Evolutionary conservation across 371 early-diverging fungal genomes (phyloP).

Genomic region (Batkoa obscura): DNA sequence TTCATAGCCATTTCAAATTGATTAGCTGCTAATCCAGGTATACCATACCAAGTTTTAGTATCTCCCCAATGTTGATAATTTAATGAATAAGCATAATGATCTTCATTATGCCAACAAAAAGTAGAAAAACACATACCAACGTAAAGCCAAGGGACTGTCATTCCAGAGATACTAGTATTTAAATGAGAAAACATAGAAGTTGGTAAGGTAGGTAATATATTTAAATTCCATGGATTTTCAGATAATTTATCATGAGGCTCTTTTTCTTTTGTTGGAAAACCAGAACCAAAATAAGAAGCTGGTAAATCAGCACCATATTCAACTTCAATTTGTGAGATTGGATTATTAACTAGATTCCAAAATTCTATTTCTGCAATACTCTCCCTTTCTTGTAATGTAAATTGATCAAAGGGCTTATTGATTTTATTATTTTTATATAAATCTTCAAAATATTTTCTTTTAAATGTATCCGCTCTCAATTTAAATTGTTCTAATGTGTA

Average conservation of each 20-base stretch:
- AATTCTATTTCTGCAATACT: constrained; percentile 56
- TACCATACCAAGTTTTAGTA: constrained; percentile 93
- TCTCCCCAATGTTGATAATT: constrained; percentile 95
- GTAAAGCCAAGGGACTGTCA: constrained; percentile 95
- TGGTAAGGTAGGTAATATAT: constrained; percentile 57
- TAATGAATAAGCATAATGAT: constrained; percentile 87
- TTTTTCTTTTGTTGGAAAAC: constrained; percentile 43
- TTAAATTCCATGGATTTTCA: constrained; percentile 68
- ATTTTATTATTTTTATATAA: not conserved
- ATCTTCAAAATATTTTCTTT: constrained; percentile 41
- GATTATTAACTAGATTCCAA: constrained; percentile 76
- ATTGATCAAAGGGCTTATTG: no score
- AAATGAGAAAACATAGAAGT: constrained; percentile 74
- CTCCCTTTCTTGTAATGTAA: constrained; percentile 14
- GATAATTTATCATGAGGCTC: constrained; percentile 35
- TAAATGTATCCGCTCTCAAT: constrained; percentile 56
- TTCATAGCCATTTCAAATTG: constrained; percentile 73
- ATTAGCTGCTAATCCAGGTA: constrained; percentile 65
- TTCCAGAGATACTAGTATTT: constrained; percentile 65
- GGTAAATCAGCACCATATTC: constrained; percentile 94
- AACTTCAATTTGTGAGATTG: constrained; percentile 74
- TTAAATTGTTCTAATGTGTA: constrained; percentile 66
- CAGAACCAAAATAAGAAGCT: constrained; percentile 75
- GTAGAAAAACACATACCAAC: constrained; percentile 91
- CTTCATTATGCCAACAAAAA: constrained; percentile 97